Percentiles rank a stretch among this genome's conserved stretches.
phyloP scores from a whole-genome alignment of 2,329 filamentous ascomycete genomes.

The Colletotrichum higginsianum region DNA sequence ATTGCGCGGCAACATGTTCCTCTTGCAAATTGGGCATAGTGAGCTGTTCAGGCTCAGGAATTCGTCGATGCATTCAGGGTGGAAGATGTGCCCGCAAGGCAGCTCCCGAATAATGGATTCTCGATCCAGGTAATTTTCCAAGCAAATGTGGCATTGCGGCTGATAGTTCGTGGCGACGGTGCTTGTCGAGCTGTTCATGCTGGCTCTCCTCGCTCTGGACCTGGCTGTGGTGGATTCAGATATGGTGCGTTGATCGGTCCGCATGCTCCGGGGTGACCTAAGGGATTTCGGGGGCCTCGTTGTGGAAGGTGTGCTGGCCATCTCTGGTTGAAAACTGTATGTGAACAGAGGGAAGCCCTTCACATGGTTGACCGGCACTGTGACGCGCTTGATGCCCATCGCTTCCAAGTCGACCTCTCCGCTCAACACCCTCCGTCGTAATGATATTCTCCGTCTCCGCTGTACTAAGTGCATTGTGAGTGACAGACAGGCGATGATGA shows the following conservation, averaged over 20 bases:
- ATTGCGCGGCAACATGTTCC: constrained; percentile 80
- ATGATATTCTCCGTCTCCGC: constrained; percentile 74
- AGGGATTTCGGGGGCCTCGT: constrained; percentile 52
- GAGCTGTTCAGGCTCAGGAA: constrained; percentile 86
- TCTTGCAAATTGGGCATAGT: constrained; percentile 92
- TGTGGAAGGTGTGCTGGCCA: constrained; percentile 54
- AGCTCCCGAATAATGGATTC: constrained; percentile 85
- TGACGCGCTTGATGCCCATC: constrained; percentile 86
- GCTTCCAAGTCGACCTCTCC: constrained; percentile 91
- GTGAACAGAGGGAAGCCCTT: constrained; percentile 83
- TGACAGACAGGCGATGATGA: constrained; percentile 77
- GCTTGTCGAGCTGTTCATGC: constrained; percentile 52
- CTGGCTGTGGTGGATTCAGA: constrained; percentile 33
- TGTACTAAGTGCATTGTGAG: constrained; percentile 84
- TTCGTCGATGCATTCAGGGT: constrained; percentile 90
- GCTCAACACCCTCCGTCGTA: constrained; percentile 79
- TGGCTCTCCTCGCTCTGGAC: constrained; percentile 56
- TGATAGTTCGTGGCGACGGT: constrained; percentile 75
- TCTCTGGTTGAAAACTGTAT: constrained; percentile 74
- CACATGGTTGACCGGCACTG: constrained; percentile 80
- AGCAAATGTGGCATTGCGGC: constrained; percentile 89
- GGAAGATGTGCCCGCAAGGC: constrained; percentile 93
- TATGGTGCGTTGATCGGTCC: constrained; percentile 39
- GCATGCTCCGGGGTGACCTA: constrained; percentile 46
- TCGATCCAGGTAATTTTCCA: constrained; percentile 82